Conservation (phyloP, 202 grass and related monocot species). For the Setaria italica region DNA sequence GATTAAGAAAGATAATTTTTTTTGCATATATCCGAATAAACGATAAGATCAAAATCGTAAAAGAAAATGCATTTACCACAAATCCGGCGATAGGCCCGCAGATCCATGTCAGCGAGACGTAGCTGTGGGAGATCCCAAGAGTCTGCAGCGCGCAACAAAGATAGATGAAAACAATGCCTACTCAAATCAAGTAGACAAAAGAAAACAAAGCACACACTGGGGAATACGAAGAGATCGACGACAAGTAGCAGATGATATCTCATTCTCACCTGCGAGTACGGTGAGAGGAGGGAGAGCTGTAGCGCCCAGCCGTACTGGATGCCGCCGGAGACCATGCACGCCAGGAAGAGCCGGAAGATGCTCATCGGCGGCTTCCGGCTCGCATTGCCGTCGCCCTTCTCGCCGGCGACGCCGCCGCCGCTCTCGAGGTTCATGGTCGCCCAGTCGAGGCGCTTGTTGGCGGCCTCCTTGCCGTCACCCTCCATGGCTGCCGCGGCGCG, state of each 20-base stretch:
- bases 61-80: constrained; percentile 53
- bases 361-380: background rate
- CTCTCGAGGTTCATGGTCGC: constrained; percentile 30
- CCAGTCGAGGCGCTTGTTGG: background rate
- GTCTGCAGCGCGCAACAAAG: constrained; percentile 56
- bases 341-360: constrained; percentile 59
- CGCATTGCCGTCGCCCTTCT: background rate
- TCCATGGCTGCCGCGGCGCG: constrained; percentile 25
- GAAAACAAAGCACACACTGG: background rate
- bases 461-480: background rate
- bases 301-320: constrained; percentile 98
- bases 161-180: background rate
- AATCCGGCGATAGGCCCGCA: constrained; percentile 93
- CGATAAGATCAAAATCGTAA: background rate
- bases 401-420: background rate
- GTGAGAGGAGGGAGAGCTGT: constrained; percentile 88
- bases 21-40: background rate
- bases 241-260: background rate
- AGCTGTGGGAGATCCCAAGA: constrained; percentile 86
- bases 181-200: background rate
- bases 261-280: constrained; percentile 68
- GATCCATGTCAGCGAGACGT: constrained; percentile 86
- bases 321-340: constrained; percentile 79
- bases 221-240: too few species aligned
- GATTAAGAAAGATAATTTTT: background rate